phyloP scores from a whole-genome alignment of 2,329 filamentous ascomycete genomes.

The Fusarium sp. region DNA sequence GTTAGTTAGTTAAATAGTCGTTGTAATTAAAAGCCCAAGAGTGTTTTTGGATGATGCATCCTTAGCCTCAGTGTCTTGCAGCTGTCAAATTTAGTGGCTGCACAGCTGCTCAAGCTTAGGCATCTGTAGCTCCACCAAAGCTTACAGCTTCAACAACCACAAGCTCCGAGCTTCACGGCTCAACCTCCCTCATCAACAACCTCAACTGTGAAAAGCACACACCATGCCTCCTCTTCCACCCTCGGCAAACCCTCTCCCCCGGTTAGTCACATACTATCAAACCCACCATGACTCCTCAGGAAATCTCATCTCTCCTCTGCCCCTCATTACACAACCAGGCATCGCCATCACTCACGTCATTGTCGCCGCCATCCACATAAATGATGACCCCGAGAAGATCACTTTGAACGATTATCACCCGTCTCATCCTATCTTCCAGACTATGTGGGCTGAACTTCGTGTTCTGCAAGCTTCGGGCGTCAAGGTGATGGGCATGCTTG shows the following conservation, averaged over 20 bases:
- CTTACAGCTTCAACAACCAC: slow-evolving; percentile 9
- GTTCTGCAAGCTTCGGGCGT: slow-evolving; percentile 79
- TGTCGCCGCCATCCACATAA: slow-evolving; percentile 87
- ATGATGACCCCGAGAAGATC: slow-evolving; percentile 72
- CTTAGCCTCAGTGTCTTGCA: neutral
- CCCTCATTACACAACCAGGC: slow-evolving; percentile 61
- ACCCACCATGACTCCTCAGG: slow-evolving; percentile 63
- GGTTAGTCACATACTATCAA: slow-evolving; percentile 66
- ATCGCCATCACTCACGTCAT: slow-evolving; percentile 81
- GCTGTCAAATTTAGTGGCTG: slow-evolving; percentile 23
- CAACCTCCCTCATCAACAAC: slow-evolving; percentile 11
- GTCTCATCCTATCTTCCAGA: slow-evolving; percentile 72
- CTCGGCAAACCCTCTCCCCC: slow-evolving; percentile 54
- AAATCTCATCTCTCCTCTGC: slow-evolving; percentile 64
- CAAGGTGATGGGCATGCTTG: slow-evolving; percentile 87
- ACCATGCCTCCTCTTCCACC: slow-evolving; percentile 51
- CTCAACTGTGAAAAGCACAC: neutral
- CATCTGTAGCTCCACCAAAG: slow-evolving; percentile 26
- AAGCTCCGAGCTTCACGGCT: slow-evolving; percentile 8
- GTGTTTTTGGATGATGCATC: neutral
- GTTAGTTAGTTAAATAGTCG: neutral
- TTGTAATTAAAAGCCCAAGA: neutral
- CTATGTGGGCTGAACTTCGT: slow-evolving; percentile 82
- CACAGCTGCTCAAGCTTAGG: slow-evolving; percentile 16
- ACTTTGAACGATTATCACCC: slow-evolving; percentile 86